These are phyloP conservation scores for Thermothielavioides terrestris DNA, from an alignment of 495 filamentous ascomycete genomes.

Conservation along the genomic window DNA sequence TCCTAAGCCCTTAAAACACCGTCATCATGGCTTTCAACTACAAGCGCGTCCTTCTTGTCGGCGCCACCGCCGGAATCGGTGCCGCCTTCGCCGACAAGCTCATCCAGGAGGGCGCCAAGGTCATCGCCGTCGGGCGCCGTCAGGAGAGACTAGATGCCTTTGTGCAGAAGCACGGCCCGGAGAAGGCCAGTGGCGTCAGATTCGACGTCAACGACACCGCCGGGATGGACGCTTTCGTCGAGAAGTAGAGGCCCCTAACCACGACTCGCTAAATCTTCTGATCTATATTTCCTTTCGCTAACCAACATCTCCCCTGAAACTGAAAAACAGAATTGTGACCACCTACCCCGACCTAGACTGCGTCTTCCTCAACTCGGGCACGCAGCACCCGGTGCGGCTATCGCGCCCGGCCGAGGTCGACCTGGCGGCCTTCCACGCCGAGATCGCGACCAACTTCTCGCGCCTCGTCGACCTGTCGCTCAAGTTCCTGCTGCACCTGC, in stretches of 20 bases:
- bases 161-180: background rate
- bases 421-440: background rate
- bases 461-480: background rate
- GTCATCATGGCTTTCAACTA: constrained; percentile 6
- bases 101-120: background rate
- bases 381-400: constrained; percentile 21
- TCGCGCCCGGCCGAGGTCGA: background rate
- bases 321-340: constrained; percentile 37
- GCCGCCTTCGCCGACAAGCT: background rate
- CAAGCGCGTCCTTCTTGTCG: constrained; percentile 4
- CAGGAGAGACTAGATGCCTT: constrained; percentile 4
- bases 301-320: background rate
- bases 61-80: constrained; percentile 3
- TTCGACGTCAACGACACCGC: background rate
- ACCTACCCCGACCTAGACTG: constrained; percentile 48
- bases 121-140: constrained; percentile 5
- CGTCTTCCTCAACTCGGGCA: constrained; percentile 45
- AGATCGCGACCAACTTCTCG: background rate
- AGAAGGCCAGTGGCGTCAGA: background rate
- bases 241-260: too few species aligned
- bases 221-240: background rate
- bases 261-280: too few species aligned
- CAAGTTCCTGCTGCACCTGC: background rate
- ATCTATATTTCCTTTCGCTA: too few species aligned
- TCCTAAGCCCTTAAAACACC: too few species aligned